Evolutionary conservation across 192 early-diverging fungal species (phyloP), one percentile per base, ranked within the genome.

Genomic region (Dispira simplex): DNA sequence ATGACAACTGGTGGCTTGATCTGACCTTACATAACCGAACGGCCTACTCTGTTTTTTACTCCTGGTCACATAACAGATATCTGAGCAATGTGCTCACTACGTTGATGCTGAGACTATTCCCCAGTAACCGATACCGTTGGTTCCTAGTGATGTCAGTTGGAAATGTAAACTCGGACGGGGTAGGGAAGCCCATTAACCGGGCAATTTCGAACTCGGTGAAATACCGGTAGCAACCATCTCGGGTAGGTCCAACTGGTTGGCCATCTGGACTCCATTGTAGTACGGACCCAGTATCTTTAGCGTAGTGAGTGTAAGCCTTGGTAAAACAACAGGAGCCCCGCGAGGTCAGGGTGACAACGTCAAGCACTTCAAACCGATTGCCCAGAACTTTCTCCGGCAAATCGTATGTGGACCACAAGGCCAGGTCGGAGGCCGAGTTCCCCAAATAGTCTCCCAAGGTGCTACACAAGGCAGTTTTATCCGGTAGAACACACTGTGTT

Each of bases 41-140:
- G 6, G 3, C 6, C 6, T 39, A 39, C 32, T 1, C 32, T 39
- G 1, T 6, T 39, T 51, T 51, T 39, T 39, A 39, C 6, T 39
- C 32, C 32, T 39, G 32, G 13, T 60, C 58, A 21, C 51, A 46
- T 12, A 88, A 55, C 18, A 91, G 69, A 63, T 86, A 86, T 65
- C 75, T 73, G 68, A 95, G 83, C 63, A 98, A 67, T 59, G 83
- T 75, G 0, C 85, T 74, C 0, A 96, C 90, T 0, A 96, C 84
- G 51, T 75, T 80, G 48, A 90, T 86, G 64, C 88, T 98, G 20
- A 98, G 78, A 43, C 87, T 90, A 67, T 98, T 98, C 2, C 95
- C 95, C 12, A 98, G 71, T 43, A 93, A 77, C n/a, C 84, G 73
- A 65, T 91, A 96, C 51, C 77, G 69, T 68, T 98, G 95, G 63